Conservation (phyloP, 2,329 filamentous ascomycete genomes). For the Pseudocercospora pini-densiflorae region DNA sequence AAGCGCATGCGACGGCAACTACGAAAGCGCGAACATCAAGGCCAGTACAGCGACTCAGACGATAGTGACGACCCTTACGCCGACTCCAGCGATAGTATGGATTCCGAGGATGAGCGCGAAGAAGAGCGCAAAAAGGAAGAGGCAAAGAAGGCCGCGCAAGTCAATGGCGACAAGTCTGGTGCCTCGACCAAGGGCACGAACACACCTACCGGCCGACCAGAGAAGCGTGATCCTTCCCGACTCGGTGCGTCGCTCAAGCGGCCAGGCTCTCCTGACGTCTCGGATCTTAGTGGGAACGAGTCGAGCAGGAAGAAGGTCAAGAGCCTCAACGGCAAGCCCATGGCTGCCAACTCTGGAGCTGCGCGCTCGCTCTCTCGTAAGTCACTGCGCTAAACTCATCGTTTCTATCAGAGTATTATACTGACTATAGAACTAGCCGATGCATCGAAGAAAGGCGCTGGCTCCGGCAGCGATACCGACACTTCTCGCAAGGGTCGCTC, state of each 20-base stretch:
- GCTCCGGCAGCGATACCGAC: slow-evolving; percentile 73
- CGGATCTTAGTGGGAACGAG: slow-evolving; percentile 91
- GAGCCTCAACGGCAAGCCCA: slow-evolving; percentile 47
- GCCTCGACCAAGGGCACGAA: slow-evolving; percentile 72
- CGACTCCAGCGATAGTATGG: slow-evolving; percentile 59
- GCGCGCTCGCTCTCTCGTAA: slow-evolving; percentile 31
- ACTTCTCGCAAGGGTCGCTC: slow-evolving; percentile 66
- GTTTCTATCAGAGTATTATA: slow-evolving; percentile 12
- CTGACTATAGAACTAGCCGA: slow-evolving; percentile 8
- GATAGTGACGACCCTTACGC: slow-evolving; percentile 49
- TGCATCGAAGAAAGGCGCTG: slow-evolving; percentile 34
- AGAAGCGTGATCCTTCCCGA: slow-evolving; percentile 57
- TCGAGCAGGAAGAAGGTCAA: slow-evolving; percentile 75
- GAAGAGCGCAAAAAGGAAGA: slow-evolving; percentile 61
- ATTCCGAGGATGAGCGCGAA: slow-evolving; percentile 65
- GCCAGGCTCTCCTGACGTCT: slow-evolving; percentile 81
- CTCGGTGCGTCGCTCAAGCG: slow-evolving; percentile 70
- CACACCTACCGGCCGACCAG: slow-evolving; percentile 64
- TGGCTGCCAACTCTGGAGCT: slow-evolving; percentile 25
- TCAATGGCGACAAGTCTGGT: slow-evolving; percentile 56
- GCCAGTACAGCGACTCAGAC: slow-evolving; percentile 77
- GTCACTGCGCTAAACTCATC: background rate
- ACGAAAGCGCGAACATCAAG: slow-evolving; percentile 82
- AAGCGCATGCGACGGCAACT: slow-evolving; percentile 81
- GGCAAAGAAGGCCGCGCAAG: slow-evolving; percentile 53